Base-by-base conservation (phyloP, 495 filamentous ascomycete genomes). In the Amorphotheca resinae region DNA sequence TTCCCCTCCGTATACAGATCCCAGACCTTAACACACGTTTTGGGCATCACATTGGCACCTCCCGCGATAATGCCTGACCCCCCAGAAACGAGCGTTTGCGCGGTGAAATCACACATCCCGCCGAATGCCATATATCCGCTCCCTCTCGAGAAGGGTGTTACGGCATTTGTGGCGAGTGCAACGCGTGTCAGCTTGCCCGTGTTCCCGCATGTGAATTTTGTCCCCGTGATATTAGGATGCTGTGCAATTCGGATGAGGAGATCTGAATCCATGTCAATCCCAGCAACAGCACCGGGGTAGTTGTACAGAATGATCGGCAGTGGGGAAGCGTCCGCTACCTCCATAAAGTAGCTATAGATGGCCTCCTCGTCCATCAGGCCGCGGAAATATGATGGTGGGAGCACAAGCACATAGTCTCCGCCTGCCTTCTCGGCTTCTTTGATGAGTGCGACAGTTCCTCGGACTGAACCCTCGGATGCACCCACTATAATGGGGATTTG, bases 211-310 rank as follows among this genome's bases (percentile, higher is more conserved):
- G 86, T 93, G 70, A 93, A 93, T 59, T 93, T 93, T 35, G 84
- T 87, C 38, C 86, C 84, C 45, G 84, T 66, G 53, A 93, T 80
- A 59, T 93, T 93, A 37, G 80, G 79, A 57, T 93, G 84, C 48
- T 79, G 63, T 16, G 82, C 84, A 32, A 93, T 74, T 55, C 70
- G 74, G 59, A 91, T 85, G 49, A 93, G 73, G 38, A 91, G 72
- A 56, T 93, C 86, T 25, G 79, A 84, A 69, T 89, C 85, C 81
- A 93, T 84, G 57, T 93, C 86, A 53, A 93, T 84, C 21, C 86
- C 86, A n/a, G 83, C 76, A 4, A 93, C 86, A 26, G 85, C 86
- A 26, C 85, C 86, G 1, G 86, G 86, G 64, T 93, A 93, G 68
- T 93, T 93, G 68, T 93, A 91, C 9, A 93, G 66, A 42, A 89